These are phyloP conservation scores for Phytopythium ostracodes DNA, from an alignment of 352 stramenopile species.

Conservation along the genomic window DNA sequence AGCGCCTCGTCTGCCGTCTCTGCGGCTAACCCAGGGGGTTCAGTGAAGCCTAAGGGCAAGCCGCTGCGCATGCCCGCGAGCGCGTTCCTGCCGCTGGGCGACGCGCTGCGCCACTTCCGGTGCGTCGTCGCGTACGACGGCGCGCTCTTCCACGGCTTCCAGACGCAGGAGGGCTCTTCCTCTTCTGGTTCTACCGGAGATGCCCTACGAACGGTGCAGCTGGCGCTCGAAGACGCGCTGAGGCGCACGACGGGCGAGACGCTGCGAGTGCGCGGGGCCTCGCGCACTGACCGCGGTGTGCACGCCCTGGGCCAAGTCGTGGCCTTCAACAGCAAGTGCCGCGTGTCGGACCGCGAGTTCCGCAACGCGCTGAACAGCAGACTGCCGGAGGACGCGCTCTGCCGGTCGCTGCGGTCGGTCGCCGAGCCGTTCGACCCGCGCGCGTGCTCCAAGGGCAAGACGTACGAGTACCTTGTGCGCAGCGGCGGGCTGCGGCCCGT, in stretches of 20 bases:
- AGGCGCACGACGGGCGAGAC: constrained; percentile 61
- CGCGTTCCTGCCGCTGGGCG: constrained; percentile 38
- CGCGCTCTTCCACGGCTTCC: constrained; percentile 69
- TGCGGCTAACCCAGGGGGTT: not conserved
- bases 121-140: constrained; percentile 78
- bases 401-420: constrained; percentile 24
- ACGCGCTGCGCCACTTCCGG: constrained; percentile 19
- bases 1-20: not conserved
- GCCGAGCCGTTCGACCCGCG: constrained; percentile 47
- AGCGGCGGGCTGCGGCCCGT: constrained; percentile 48
- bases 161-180: constrained; percentile 51
- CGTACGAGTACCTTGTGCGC: constrained; percentile 63
- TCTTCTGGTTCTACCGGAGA: constrained; percentile 10
- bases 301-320: constrained; percentile 89
- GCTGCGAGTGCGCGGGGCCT: constrained; percentile 81
- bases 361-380: constrained; percentile 73
- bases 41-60: not conserved
- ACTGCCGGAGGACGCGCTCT: constrained; percentile 57
- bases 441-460: constrained; percentile 43
- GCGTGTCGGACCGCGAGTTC: constrained; percentile 34
- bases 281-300: constrained; percentile 91
- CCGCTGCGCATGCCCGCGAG: constrained; percentile 35
- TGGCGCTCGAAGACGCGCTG: constrained; percentile 67
- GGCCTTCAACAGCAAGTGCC: constrained; percentile 82
- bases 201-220: constrained; percentile 60